Conservation (phyloP, 1,284 basidiomycete species). For the Neonothopanus nambi region DNA sequence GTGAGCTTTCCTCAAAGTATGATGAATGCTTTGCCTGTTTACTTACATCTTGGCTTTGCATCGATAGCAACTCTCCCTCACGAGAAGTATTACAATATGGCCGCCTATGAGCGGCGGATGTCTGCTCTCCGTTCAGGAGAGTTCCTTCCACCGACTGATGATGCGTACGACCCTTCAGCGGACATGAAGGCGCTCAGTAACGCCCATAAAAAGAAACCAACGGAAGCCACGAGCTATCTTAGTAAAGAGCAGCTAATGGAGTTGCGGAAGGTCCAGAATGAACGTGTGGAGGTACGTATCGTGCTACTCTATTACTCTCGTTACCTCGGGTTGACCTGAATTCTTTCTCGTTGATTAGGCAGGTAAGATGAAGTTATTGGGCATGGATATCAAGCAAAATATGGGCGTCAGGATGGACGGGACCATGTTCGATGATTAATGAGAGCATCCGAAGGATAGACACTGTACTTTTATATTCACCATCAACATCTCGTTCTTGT, state of each 20-base stretch:
- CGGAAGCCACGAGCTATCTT: slow-evolving; percentile 72
- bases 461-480: neutral
- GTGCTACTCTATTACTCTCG: neutral
- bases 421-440: slow-evolving; percentile 39
- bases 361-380: slow-evolving; percentile 79
- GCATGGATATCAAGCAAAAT: slow-evolving; percentile 78
- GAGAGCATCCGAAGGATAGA: neutral
- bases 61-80: slow-evolving; percentile 87
- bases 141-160: slow-evolving; percentile 65
- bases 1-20: slow-evolving; percentile 36
- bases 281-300: slow-evolving; percentile 67
- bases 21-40: neutral
- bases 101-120: slow-evolving; percentile 80
- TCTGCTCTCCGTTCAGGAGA: slow-evolving; percentile 77
- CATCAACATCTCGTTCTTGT: neutral
- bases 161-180: slow-evolving; percentile 74
- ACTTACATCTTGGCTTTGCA: slow-evolving; percentile 7
- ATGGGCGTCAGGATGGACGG: slow-evolving; percentile 83
- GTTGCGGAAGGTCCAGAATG: slow-evolving; percentile 77
- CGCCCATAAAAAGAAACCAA: slow-evolving; percentile 61
- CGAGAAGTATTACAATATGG: slow-evolving; percentile 91
- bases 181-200: slow-evolving; percentile 77
- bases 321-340: slow-evolving; percentile 1
- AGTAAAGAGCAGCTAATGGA: slow-evolving; percentile 78
- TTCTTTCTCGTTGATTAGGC: slow-evolving; percentile 41